These are phyloP conservation scores for Stemphylium lycopersici DNA, from an alignment of 2,329 filamentous ascomycete genomes.

Conservation along the genomic window DNA sequence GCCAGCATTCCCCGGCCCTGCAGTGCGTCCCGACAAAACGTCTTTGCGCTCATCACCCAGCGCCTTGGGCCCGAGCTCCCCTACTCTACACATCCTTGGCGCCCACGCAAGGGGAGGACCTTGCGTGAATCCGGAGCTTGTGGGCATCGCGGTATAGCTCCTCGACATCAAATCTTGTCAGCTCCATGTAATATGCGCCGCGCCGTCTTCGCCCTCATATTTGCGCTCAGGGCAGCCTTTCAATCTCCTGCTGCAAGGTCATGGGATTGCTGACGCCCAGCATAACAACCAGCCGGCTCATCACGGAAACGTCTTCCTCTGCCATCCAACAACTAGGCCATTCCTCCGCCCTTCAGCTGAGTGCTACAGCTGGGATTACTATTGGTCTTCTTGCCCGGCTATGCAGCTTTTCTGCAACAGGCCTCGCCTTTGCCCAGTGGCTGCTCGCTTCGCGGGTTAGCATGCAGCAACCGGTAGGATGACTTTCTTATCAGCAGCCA, in stretches of 20 bases:
- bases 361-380: constrained; percentile 10
- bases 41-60: constrained; percentile 19
- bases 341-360: constrained; percentile 7
- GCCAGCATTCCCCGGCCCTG: constrained; percentile 8
- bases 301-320: neutral
- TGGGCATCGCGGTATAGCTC: neutral
- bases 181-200: neutral
- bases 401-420: constrained; percentile 21
- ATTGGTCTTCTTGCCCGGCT: constrained; percentile 21
- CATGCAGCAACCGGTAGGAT: constrained; percentile 21
- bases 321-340: constrained; percentile 24
- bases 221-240: constrained; percentile 2
- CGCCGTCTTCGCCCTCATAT: neutral
- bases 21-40: constrained; percentile 5
- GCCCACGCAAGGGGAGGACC: constrained; percentile 5
- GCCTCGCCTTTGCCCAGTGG: constrained; percentile 27
- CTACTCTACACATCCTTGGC: constrained; percentile 1
- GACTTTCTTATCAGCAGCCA: constrained; percentile 43
- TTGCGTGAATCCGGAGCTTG: constrained; percentile 5
- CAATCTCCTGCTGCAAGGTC: constrained; percentile 22
- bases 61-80: constrained; percentile 15
- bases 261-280: constrained; percentile 37
- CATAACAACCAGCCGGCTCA: constrained; percentile 24
- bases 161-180: neutral
- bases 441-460: constrained; percentile 33